A percentile compares a stretch with the other conserved stretches of the same genome.
These are phyloP conservation scores for Calonectria henricotiae DNA, from an alignment of 2,329 filamentous ascomycete species.

Conservation along the genomic window DNA sequence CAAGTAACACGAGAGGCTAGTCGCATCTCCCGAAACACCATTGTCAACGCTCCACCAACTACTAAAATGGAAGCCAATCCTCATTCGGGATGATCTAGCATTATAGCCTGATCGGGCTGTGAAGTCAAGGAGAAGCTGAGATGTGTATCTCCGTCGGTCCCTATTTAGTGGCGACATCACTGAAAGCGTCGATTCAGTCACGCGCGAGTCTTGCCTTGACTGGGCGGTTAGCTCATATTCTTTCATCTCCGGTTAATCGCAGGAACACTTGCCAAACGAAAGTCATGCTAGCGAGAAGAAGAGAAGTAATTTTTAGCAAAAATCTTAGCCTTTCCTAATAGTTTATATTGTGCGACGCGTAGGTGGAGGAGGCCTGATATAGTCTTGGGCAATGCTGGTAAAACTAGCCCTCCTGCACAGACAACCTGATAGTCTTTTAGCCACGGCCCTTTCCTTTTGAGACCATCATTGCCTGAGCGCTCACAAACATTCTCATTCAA, in stretches of 20 bases:
- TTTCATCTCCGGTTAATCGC: background rate
- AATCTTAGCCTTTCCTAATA: background rate
- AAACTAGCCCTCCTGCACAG: background rate
- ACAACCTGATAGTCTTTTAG: background rate
- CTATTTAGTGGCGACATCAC: background rate
- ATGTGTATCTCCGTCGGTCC: too few relatives aligned
- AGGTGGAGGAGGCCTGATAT: too few relatives aligned
- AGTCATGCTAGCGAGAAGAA: background rate
- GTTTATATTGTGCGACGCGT: background rate
- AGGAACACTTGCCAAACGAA: background rate
- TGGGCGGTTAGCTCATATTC: background rate
- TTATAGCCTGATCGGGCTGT: constrained; percentile 5
- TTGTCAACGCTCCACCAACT: background rate
- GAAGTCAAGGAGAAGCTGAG: constrained; percentile 7
- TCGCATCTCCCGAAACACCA: constrained; percentile 2
- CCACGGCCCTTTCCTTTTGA: too few relatives aligned
- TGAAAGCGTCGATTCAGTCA: background rate
- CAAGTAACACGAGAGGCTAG: background rate
- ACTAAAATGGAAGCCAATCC: background rate
- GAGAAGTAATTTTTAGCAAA: background rate
- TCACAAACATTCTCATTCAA: background rate
- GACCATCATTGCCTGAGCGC: background rate
- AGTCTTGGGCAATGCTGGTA: background rate
- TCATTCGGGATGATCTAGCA: background rate
- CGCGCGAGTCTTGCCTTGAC: background rate